Conservation (phyloP, 306 rosid species). For the Trifolium repens region DNA sequence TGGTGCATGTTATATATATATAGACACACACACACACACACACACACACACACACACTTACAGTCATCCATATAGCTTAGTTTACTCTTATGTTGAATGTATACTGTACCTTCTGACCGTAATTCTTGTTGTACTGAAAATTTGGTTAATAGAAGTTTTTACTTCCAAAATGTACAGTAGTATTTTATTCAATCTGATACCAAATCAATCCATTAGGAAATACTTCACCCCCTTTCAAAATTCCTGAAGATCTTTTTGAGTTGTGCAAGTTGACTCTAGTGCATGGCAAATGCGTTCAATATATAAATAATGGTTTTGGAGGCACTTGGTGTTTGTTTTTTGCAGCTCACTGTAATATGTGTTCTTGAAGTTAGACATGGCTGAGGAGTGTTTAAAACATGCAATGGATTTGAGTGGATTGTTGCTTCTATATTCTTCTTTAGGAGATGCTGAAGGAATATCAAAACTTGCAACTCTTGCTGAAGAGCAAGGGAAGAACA, state of each 20-base stretch:
- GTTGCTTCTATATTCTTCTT: constrained; percentile 94
- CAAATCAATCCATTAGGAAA: not conserved
- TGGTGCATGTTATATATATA: no score
- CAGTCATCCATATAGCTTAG: not conserved
- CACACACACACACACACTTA: not conserved
- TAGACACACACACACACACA: no score
- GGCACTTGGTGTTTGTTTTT: constrained; percentile 37
- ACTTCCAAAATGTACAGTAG: constrained; percentile 28
- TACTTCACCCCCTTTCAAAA: constrained; percentile 4
- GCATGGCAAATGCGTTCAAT: constrained; percentile 14
- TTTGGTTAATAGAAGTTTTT: constrained; percentile 15
- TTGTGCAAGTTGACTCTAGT: constrained; percentile 28
- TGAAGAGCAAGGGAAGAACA: constrained; percentile 98
- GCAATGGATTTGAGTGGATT: constrained; percentile 99
- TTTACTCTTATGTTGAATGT: not conserved
- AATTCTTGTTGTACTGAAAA: constrained; percentile 41
- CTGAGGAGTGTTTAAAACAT: constrained; percentile 87
- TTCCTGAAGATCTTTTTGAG: not conserved
- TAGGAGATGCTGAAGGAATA: constrained; percentile 97
- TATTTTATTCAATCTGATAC: not conserved
- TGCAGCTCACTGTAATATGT: constrained; percentile 42
- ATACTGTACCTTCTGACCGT: constrained; percentile 42
- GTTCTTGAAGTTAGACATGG: constrained; percentile 93
- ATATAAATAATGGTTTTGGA: not conserved
- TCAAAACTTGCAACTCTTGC: constrained; percentile 85